Conservation (phyloP, 805 yeast genomes). For the Kluyveromyces nonfermentans region DNA sequence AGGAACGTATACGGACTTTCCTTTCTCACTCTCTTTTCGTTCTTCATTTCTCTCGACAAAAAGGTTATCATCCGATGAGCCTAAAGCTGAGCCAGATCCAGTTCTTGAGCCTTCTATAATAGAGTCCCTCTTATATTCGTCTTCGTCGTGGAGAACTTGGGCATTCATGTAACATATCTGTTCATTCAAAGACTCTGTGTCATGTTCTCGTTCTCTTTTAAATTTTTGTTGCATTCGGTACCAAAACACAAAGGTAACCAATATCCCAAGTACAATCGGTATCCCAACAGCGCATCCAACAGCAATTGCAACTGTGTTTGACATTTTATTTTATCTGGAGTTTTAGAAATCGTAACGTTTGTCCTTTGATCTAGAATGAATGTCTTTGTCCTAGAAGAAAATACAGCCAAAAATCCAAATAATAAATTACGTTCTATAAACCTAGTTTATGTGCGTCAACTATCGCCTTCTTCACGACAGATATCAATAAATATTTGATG, state of each 20-base stretch:
- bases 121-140: constrained; percentile 1
- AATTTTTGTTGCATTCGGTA: constrained; percentile 31
- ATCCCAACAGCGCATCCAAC: constrained; percentile 48
- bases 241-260: constrained; percentile 32
- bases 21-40: constrained; percentile 8
- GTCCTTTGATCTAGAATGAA: constrained; percentile 1
- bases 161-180: constrained; percentile 28
- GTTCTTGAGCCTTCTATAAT: background rate
- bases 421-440: too few species aligned
- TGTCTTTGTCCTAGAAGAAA: background rate
- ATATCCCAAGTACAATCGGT: constrained; percentile 34
- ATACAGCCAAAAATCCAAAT: too few species aligned
- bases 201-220: constrained; percentile 31
- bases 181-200: constrained; percentile 29
- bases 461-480: too few species aligned
- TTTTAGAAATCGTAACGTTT: background rate
- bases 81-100: constrained; percentile 7
- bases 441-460: too few species aligned
- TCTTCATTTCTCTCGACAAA: constrained; percentile 7
- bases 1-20: constrained; percentile 23
- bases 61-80: constrained; percentile 13
- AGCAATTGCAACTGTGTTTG: constrained; percentile 27
- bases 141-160: constrained; percentile 16
- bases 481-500: too few species aligned
- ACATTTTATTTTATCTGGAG: constrained; percentile 4